A percentile compares a stretch with the other conserved stretches of the same genome.
Evolutionary conservation across 1,139 yeast genomes (phyloP).

Genomic region (Sugiyamaella castrensis): DNA sequence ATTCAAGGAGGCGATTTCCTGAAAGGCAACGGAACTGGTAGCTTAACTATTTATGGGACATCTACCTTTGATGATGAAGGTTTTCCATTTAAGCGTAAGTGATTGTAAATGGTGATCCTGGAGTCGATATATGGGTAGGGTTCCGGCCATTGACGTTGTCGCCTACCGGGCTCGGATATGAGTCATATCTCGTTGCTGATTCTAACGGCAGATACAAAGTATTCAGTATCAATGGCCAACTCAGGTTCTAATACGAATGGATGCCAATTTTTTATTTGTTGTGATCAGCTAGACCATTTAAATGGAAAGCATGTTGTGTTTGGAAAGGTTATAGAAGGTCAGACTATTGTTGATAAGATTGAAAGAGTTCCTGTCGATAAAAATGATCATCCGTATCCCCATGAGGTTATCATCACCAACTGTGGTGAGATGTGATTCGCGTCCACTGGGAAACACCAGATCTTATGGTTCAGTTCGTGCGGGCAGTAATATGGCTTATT

Average conservation of each 20-base stretch:
- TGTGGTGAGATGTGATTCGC: slow-evolving; percentile 44
- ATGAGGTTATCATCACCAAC: slow-evolving; percentile 28
- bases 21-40: slow-evolving; percentile 47
- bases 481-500: too few relatives aligned
- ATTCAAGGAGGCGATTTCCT: slow-evolving; percentile 47
- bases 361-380: slow-evolving; percentile 65
- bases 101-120: too few relatives aligned
- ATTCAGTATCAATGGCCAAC: slow-evolving; percentile 45
- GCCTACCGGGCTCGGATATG: too few relatives aligned
- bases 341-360: slow-evolving; percentile 64
- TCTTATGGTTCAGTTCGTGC: too few relatives aligned
- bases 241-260: slow-evolving; percentile 46
- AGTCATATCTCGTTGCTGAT: slow-evolving; percentile 18
- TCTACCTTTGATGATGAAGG: slow-evolving; percentile 82
- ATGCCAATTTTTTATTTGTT: slow-evolving; percentile 42
- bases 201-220: slow-evolving; percentile 37
- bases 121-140: not conserved
- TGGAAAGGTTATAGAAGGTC: slow-evolving; percentile 47
- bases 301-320: slow-evolving; percentile 43
- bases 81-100: slow-evolving; percentile 62
- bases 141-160: not conserved
- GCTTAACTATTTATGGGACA: slow-evolving; percentile 49
- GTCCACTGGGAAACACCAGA: too few relatives aligned
- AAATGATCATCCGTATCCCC: slow-evolving; percentile 56
- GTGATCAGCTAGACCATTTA: slow-evolving; percentile 33